phyloP scores from a whole-genome alignment of 1,139 yeast species.

The Schwanniomyces etchellsii region DNA sequence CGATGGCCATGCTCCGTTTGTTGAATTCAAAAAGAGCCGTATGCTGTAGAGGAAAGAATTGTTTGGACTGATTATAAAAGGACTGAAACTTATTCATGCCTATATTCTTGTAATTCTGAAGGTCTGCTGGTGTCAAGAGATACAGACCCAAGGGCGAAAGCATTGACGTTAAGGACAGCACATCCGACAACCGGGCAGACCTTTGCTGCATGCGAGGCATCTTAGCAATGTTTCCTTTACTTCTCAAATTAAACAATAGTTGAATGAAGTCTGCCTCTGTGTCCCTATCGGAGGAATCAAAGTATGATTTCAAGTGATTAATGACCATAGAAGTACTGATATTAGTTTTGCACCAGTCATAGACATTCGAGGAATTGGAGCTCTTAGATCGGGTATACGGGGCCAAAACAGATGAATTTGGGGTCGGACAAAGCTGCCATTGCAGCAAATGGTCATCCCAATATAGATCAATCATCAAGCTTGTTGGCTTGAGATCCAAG shows the following conservation, averaged over 20 bases:
- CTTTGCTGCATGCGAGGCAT: not conserved
- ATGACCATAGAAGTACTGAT: conserved; percentile 39
- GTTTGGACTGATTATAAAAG: conserved; percentile 18
- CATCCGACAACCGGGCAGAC: no score
- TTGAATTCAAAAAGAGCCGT: conserved; percentile 37
- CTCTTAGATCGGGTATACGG: no score
- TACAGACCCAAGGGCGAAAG: conserved; percentile 10
- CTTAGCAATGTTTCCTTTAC: not conserved
- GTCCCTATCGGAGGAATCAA: conserved; percentile 48
- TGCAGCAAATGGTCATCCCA: conserved; percentile 47
- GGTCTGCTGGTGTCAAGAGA: conserved; percentile 24
- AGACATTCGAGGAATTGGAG: conserved; percentile 25
- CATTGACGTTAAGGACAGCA: not conserved
- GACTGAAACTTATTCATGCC: conserved; percentile 1
- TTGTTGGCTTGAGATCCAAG: conserved; percentile 47
- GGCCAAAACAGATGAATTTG: conserved; percentile 9
- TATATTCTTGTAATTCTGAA: conserved; percentile 7
- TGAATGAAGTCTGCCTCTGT: conserved; percentile 50
- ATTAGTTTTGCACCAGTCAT: conserved; percentile 35
- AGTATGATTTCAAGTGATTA: conserved; percentile 26
- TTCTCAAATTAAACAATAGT: conserved; percentile 43
- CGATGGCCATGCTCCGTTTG: conserved; percentile 36
- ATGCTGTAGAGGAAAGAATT: conserved; percentile 33
- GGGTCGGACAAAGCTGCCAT: conserved; percentile 73
- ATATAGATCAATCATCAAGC: conserved; percentile 57